These are phyloP conservation scores for Huntiella bhutanensis DNA, from an alignment of 2,329 filamentous ascomycete genomes.

Conservation along the genomic window DNA sequence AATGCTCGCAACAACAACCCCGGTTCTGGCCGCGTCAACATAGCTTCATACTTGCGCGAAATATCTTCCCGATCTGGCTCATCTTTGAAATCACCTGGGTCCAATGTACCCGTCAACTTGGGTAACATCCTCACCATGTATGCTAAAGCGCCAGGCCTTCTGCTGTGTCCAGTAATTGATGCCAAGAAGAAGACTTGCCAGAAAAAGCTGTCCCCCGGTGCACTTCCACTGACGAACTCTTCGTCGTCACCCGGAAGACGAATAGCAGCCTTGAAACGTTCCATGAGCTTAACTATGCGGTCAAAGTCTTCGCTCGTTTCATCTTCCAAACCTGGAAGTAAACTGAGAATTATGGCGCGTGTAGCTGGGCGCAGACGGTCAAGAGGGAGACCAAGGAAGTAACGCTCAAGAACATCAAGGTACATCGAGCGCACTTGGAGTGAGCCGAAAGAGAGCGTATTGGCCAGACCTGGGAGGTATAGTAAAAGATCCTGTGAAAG, in stretches of 20 bases:
- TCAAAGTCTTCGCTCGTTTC: slow-evolving; percentile 97
- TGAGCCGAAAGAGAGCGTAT: slow-evolving; percentile 85
- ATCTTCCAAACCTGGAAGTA: slow-evolving; percentile 83
- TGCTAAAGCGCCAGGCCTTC: slow-evolving; percentile 70
- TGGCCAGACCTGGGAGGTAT: slow-evolving; percentile 75
- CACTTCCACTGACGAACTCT: slow-evolving; percentile 31
- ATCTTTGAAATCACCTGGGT: slow-evolving; percentile 21
- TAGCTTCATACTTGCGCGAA: not conserved
- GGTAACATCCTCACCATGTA: slow-evolving; percentile 70
- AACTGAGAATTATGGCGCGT: slow-evolving; percentile 74
- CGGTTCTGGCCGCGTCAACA: slow-evolving; percentile 68
- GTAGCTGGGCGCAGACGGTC: slow-evolving; percentile 64
- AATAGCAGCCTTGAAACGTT: slow-evolving; percentile 55
- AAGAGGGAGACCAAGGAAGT: slow-evolving; percentile 55
- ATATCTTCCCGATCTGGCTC: not conserved
- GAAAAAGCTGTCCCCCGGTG: slow-evolving; percentile 65
- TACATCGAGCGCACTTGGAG: slow-evolving; percentile 76
- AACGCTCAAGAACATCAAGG: slow-evolving; percentile 62
- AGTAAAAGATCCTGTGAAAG: slow-evolving; percentile 66
- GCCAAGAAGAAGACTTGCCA: slow-evolving; percentile 97
- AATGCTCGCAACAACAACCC: slow-evolving; percentile 82
- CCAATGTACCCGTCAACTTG: slow-evolving; percentile 30
- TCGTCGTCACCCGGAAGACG: slow-evolving; percentile 24
- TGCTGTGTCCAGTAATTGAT: slow-evolving; percentile 70
- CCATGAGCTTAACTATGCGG: slow-evolving; percentile 57